Percentiles rank a stretch among this genome's conserved stretches.
These are phyloP conservation scores for Bondarzewia mesenterica DNA, from an alignment of 1,284 basidiomycete species.

Conservation along the genomic window DNA sequence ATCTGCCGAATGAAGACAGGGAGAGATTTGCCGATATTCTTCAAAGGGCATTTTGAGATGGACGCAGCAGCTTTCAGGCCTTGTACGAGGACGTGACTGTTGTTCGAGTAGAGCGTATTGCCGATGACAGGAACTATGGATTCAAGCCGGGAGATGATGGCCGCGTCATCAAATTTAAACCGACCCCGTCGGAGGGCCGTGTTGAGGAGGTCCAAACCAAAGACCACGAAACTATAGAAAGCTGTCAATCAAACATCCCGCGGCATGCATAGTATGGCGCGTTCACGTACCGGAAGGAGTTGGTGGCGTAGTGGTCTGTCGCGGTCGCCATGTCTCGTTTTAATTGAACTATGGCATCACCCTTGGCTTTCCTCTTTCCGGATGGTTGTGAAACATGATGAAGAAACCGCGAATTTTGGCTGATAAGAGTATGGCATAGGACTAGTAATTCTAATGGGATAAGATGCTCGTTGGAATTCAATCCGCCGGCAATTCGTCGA, in stretches of 20 bases:
- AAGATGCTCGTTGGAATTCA: constrained; percentile 79
- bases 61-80: constrained; percentile 79
- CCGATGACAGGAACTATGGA: constrained; percentile 85
- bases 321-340: constrained; percentile 58
- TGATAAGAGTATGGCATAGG: constrained; percentile 87
- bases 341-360: constrained; percentile 69
- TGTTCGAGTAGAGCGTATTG: constrained; percentile 87
- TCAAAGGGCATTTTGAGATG: constrained; percentile 81
- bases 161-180: constrained; percentile 76
- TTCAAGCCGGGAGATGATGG: constrained; percentile 74
- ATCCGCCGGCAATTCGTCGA: constrained; percentile 73
- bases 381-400: constrained; percentile 41
- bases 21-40: constrained; percentile 69
- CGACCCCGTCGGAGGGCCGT: constrained; percentile 81
- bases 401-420: constrained; percentile 82
- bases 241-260: constrained; percentile 1
- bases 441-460: constrained; percentile 67
- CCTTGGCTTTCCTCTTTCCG: constrained; percentile 29
- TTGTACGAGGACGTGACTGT: constrained; percentile 70
- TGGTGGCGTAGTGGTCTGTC: constrained; percentile 71
- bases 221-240: constrained; percentile 74
- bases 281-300: constrained; percentile 65
- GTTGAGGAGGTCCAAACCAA: constrained; percentile 90
- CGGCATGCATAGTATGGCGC: not conserved
- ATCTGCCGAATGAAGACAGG: constrained; percentile 85